Conservation (phyloP, 176 grass and related monocot species). For the Aechmea fasciata region DNA sequence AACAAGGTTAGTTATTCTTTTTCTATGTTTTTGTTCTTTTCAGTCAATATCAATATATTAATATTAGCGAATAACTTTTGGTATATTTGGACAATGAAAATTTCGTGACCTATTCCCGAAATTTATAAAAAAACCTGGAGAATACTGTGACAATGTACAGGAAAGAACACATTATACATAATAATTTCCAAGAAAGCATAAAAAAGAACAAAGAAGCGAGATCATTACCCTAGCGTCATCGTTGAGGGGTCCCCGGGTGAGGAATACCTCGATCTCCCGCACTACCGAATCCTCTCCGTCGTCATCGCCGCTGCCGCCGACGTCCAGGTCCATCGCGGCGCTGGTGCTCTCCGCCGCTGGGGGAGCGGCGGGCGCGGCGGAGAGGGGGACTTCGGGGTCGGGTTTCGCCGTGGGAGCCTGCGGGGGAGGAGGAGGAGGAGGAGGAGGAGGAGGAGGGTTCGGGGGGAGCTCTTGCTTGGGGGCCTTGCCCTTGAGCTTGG, state of each 20-base stretch:
- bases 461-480: neutral
- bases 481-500: constrained; percentile 42
- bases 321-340: constrained; percentile 41
- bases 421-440: neutral
- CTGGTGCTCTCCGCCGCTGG: constrained; percentile 1
- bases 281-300: constrained; percentile 48
- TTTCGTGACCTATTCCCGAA: too few species aligned
- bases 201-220: neutral
- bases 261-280: constrained; percentile 78
- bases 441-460: constrained; percentile 7
- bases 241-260: constrained; percentile 48
- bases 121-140: too few species aligned
- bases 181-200: neutral
- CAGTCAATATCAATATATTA: too few species aligned
- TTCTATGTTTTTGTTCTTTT: too few species aligned
- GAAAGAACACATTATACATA: too few species aligned
- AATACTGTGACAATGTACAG: too few species aligned
- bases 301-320: neutral
- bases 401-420: constrained; percentile 4
- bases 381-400: neutral
- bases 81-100: too few species aligned
- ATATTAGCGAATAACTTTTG: too few species aligned
- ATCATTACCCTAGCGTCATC: constrained; percentile 43
- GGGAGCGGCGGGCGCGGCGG: neutral
- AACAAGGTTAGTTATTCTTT: too few species aligned